A percentile compares a stretch with the other conserved stretches of the same genome.
These are phyloP conservation scores for Naegleria fowleri DNA, from an alignment of 208 protist genomes.

Conservation along the genomic window DNA sequence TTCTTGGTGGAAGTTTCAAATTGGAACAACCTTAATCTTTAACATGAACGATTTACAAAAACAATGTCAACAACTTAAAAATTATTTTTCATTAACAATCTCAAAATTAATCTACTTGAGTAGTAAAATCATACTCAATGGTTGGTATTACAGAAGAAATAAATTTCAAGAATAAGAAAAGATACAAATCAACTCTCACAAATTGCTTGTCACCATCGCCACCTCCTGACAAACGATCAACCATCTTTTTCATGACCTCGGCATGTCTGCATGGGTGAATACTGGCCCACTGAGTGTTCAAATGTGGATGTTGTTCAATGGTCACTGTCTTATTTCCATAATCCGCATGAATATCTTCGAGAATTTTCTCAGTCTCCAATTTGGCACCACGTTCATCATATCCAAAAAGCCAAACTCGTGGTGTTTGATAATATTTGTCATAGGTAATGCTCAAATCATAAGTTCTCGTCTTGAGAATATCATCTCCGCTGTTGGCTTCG, in stretches of 20 bases:
- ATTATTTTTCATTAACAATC: too few relatives aligned
- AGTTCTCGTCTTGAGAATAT: slow-evolving; percentile 63
- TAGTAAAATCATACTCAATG: slow-evolving; percentile 89
- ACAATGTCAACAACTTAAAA: too few relatives aligned
- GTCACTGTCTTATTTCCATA: slow-evolving; percentile 94
- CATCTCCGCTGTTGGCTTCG: slow-evolving; percentile 32
- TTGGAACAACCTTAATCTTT: too few relatives aligned
- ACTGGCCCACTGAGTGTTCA: slow-evolving; percentile 68
- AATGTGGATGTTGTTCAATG: slow-evolving; percentile 80
- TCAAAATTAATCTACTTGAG: slow-evolving; percentile 12
- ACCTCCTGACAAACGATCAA: slow-evolving; percentile 58
- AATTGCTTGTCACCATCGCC: slow-evolving; percentile 53
- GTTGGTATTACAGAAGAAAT: slow-evolving; percentile 89
- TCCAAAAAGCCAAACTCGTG: slow-evolving; percentile 88
- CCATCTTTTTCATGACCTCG: slow-evolving; percentile 84
- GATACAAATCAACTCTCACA: slow-evolving; percentile 43
- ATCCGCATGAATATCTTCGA: slow-evolving; percentile 91
- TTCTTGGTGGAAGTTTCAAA: too few relatives aligned
- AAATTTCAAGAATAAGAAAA: slow-evolving; percentile 87
- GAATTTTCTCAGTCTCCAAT: slow-evolving; percentile 77
- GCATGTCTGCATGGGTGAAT: slow-evolving; percentile 93
- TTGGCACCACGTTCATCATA: slow-evolving; percentile 64
- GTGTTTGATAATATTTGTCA: slow-evolving; percentile 93
- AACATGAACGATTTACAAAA: too few relatives aligned
- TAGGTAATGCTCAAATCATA: slow-evolving; percentile 95